Conservation (phyloP, 306 rosid species). For the Pyrus pyrifolia region DNA sequence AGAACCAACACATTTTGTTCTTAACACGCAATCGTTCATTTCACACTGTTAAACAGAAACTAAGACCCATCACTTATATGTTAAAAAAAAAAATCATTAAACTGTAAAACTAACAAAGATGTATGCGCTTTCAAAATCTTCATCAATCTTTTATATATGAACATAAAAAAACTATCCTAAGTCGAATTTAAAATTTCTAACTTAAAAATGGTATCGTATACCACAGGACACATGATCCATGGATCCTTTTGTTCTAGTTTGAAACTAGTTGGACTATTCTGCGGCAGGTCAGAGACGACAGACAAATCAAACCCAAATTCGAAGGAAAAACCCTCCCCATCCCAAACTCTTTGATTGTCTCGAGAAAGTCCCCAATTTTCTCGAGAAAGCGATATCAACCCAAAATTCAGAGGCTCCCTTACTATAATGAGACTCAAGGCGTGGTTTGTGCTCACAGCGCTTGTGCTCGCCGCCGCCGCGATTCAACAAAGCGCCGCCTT, state of each 20-base stretch:
- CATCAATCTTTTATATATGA: too few species aligned
- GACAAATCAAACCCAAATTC: background rate
- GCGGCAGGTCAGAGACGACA: background rate
- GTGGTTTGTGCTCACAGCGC: conserved; percentile 16
- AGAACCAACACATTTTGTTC: too few species aligned
- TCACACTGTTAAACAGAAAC: too few species aligned
- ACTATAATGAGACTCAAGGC: conserved; percentile 28
- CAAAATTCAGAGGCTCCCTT: background rate
- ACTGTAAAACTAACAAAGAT: too few species aligned
- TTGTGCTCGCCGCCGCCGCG: conserved; percentile 21
- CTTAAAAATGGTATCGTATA: background rate
- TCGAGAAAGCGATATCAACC: background rate
- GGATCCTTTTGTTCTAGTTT: background rate
- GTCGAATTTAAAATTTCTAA: too few species aligned
- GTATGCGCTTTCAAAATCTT: rapidly evolving
- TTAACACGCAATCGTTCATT: background rate
- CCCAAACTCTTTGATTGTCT: background rate
- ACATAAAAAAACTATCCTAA: too few species aligned
- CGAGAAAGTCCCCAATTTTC: background rate
- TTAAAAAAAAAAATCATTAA: too few species aligned
- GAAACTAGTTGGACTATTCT: background rate
- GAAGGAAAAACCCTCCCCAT: conserved; percentile 1
- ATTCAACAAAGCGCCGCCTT: conserved; percentile 24
- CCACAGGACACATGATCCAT: background rate
- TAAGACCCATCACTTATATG: rapidly evolving